Base-by-base conservation (phyloP, 352 stramenopile genomes). In the Pythium graminicola region DNA sequence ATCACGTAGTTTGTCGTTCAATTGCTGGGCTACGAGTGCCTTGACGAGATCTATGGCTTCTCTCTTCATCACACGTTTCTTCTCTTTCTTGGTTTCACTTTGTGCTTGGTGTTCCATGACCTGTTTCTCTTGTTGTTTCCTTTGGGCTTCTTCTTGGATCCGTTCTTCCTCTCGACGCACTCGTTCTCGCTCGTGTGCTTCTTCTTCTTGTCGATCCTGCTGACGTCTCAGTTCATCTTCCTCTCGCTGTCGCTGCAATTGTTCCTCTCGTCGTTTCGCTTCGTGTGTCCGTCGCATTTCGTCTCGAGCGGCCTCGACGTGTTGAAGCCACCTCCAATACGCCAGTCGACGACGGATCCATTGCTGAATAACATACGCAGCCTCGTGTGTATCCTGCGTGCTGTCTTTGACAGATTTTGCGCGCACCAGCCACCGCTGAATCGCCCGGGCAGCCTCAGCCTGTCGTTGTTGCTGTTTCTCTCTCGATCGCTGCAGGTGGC, bases 371-470 rank as follows among this genome's bases (percentile, higher is more conserved):
- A 49, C 42, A 19, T 6, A 10, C 2, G 38, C 49, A 2, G 57
- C 50, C 7, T 42, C 24, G 1, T 57, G 31, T 14, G 20, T 26
- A 32, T 24, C 23, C 32, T 19, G 4, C 10, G 26, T 19, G 7
- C n/a, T 11, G 17, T 47, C 10, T 8, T 48, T 54, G 1, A 23
- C 44, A 8, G 67, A 76, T 36, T 56, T 55, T 8, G 56, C 53
- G 9, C 64, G 68, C 23, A 67, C 22, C 11, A 71, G 57, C 70
- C 72, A 83, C 2, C 62, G 48, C 26, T 78, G 73, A 35, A 83
- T 83, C 7, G 57, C 64, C 23, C 62, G 51, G 1, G 59, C 52
- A 4, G 59, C 59, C 1, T 23, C 23, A 6, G 33, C 22, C 29
- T 60, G 50, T 10, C n/a, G 11, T 20, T 19, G 39, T 9, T 50